phyloP scores from a whole-genome alignment of 257 asterid species.

The Solanum ahanhuiri region DNA sequence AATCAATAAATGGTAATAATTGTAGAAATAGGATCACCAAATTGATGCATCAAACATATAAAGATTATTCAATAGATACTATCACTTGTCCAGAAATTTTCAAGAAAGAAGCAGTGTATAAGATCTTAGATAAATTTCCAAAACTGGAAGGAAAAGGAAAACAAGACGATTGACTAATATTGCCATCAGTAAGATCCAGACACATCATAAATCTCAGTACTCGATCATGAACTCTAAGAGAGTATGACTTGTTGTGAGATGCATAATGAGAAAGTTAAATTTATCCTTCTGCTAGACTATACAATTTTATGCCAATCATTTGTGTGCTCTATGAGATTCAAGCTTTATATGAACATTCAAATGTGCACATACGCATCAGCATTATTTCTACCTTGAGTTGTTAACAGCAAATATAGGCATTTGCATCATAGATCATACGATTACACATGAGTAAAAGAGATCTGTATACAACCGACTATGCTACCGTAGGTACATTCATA shows the following conservation, averaged over 20 bases:
- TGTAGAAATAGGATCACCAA: not conserved
- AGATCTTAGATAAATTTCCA: not conserved
- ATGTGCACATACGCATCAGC: not conserved
- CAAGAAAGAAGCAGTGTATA: not conserved
- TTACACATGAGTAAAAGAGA: not conserved
- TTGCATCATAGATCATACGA: not conserved
- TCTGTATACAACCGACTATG: not conserved
- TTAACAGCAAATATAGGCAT: not conserved
- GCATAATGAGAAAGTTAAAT: not conserved
- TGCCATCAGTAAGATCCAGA: not conserved
- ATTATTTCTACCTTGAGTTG: not conserved
- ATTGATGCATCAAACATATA: not conserved
- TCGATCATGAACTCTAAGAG: not conserved
- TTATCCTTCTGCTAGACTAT: not conserved
- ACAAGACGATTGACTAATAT: not conserved
- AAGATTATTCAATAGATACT: not conserved
- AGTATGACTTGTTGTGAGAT: not conserved
- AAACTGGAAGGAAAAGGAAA: not conserved
- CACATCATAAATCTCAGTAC: not conserved
- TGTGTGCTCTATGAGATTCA: not conserved
- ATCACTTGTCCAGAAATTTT: not conserved
- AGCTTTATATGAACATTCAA: not conserved
- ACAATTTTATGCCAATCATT: not conserved
- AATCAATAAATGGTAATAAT: not conserved
- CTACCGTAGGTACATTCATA: not conserved